A percentile compares a stretch with the other conserved stretches of the same genome.
These are phyloP conservation scores for Paramyrothecium roridum DNA, from an alignment of 2,329 filamentous ascomycete species.

Conservation along the genomic window DNA sequence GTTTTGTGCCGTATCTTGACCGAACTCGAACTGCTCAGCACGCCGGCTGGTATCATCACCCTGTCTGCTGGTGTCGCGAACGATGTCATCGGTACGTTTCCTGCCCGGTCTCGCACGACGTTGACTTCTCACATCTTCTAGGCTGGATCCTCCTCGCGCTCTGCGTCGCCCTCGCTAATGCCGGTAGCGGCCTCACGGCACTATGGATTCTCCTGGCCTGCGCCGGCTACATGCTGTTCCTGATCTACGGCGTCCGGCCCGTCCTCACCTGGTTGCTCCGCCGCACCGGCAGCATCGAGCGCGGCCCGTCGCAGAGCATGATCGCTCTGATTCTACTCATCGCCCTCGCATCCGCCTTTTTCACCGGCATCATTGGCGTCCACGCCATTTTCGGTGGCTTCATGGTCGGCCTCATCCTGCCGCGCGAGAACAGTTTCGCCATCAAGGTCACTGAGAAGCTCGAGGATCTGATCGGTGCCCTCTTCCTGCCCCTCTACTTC, in stretches of 20 bases:
- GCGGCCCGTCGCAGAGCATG: conserved; percentile 82
- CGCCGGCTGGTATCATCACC: conserved; percentile 82
- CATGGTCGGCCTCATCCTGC: conserved; percentile 83
- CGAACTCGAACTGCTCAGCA: conserved; percentile 80
- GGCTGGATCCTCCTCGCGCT: conserved; percentile 87
- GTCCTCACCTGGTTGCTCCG: conserved; percentile 71
- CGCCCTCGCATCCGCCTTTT: conserved; percentile 76
- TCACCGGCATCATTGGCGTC: conserved; percentile 82
- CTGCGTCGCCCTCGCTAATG: conserved; percentile 90
- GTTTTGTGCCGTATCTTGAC: conserved; percentile 92
- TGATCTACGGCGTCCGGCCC: conserved; percentile 71
- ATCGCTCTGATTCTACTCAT: conserved; percentile 80
- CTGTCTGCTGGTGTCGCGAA: conserved; percentile 90
- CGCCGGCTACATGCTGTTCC: conserved; percentile 71
- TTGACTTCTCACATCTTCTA: background rate
- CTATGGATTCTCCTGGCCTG: conserved; percentile 79
- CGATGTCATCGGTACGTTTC: conserved; percentile 49
- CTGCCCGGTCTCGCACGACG: background rate
- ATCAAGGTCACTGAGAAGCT: conserved; percentile 93
- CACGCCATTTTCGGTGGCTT: conserved; percentile 96
- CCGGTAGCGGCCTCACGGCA: conserved; percentile 75
- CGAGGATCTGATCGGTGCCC: conserved; percentile 79
- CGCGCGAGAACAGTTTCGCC: conserved; percentile 84
- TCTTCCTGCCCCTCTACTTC: conserved; percentile 91
- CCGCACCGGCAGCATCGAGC: conserved; percentile 73